phyloP scores from a whole-genome alignment of 1,284 basidiomycete genomes.

The Cryptococcus sp. region DNA sequence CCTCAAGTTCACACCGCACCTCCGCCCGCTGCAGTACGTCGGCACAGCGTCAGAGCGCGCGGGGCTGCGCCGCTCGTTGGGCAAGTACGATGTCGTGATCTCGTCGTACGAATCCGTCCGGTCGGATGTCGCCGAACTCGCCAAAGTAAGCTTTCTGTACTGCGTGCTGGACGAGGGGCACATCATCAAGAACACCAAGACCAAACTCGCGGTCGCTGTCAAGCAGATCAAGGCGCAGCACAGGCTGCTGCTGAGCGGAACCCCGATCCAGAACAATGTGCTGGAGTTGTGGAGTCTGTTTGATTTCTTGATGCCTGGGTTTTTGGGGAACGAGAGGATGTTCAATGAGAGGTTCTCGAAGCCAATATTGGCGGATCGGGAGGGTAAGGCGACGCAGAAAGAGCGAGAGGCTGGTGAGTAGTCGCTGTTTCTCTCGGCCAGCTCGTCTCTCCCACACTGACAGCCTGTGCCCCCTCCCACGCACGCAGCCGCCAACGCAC shows the following conservation, averaged over 20 bases:
- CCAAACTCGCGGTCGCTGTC: slow-evolving; percentile 94
- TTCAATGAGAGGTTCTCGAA: slow-evolving; percentile 97
- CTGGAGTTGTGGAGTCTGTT: slow-evolving; percentile 98
- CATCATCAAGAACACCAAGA: slow-evolving; percentile 97
- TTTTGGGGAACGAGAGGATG: slow-evolving; percentile 87
- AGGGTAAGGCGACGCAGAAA: slow-evolving; percentile 81
- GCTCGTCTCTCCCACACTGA: neutral
- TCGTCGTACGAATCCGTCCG: slow-evolving; percentile 97
- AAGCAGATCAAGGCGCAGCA: slow-evolving; percentile 89
- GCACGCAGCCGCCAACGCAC: slow-evolving; percentile 73
- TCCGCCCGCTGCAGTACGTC: slow-evolving; percentile 83
- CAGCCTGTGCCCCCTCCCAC: neutral
- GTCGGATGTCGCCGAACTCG: slow-evolving; percentile 81
- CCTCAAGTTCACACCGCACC: slow-evolving; percentile 81
- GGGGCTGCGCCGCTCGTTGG: slow-evolving; percentile 63
- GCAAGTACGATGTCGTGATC: slow-evolving; percentile 77
- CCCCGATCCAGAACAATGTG: slow-evolving; percentile 99
- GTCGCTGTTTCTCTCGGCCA: neutral
- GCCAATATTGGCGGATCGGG: slow-evolving; percentile 90
- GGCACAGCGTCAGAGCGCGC: slow-evolving; percentile 86
- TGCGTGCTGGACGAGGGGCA: slow-evolving; percentile 98
- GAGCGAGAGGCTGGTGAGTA: slow-evolving; percentile 84
- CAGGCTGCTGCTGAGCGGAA: slow-evolving; percentile 90
- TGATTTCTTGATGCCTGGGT: slow-evolving; percentile 99
- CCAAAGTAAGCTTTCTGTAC: slow-evolving; percentile 82